Conservation (phyloP, 257 asterid species). For the Rubia yunnanensis region DNA sequence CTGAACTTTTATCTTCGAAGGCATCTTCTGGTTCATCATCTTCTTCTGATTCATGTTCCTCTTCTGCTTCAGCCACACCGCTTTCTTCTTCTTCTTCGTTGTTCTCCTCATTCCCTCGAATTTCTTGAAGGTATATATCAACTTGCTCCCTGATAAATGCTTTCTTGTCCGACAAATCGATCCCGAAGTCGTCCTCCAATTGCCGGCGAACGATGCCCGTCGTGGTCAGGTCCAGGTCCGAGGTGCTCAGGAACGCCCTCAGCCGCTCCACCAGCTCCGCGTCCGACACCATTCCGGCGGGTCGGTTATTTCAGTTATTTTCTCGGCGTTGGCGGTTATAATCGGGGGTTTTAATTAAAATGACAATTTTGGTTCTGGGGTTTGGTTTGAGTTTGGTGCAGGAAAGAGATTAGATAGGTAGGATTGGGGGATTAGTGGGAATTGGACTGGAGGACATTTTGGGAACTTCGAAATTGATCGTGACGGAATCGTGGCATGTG, state of each 20-base stretch:
- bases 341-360: not conserved
- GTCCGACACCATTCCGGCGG: slow-evolving; percentile 62
- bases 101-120: slow-evolving; percentile 25
- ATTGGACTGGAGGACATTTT: not conserved
- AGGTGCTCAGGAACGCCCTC: slow-evolving; percentile 53
- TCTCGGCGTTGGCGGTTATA: not conserved
- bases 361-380: slow-evolving; percentile 8
- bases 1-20: slow-evolving; percentile 16
- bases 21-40: slow-evolving; percentile 25
- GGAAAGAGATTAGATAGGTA: not conserved
- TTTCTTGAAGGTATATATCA: slow-evolving; percentile 54
- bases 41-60: slow-evolving; percentile 14
- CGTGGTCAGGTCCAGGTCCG: slow-evolving; percentile 80
- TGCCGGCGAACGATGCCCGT: slow-evolving; percentile 62
- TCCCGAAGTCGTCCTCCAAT: slow-evolving; percentile 69
- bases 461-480: not conserved
- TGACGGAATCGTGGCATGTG: not conserved
- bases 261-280: slow-evolving; percentile 60
- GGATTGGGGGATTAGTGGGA: not conserved
- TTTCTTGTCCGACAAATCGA: slow-evolving; percentile 75
- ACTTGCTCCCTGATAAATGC: slow-evolving; percentile 70
- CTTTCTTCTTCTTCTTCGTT: not conserved
- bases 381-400: not conserved
- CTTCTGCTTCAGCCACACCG: slow-evolving; percentile 26
- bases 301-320: not conserved